Base-by-base conservation (phyloP, 2,329 filamentous ascomycete genomes). In the Fusarium liriodendri region DNA sequence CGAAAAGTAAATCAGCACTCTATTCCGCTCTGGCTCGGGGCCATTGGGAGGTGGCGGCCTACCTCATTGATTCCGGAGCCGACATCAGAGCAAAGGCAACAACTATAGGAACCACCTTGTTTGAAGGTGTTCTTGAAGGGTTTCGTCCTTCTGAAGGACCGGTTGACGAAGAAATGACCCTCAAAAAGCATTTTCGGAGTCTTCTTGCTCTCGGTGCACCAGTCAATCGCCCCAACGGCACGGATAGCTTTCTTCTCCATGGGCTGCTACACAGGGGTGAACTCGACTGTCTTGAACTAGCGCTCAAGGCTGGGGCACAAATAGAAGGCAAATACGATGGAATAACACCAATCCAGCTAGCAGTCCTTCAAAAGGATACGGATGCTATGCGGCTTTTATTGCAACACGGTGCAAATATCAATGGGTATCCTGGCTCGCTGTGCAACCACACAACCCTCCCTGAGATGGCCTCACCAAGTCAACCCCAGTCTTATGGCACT, bases 201-300 rank as follows among this genome's bases (percentile, higher is more conserved):
- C 4, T 58, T 4, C 16, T 25, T 20, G 3, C 0, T 16, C 20
- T 58, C 7, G 22, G 32, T 0, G 33, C 55, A 6, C 33, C 55
- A 18, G 9, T 58, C 29, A 29, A 40, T 38, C 55, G 55, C 1
- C 20, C 3, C 55, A 18, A 58, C 10, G 8, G 55, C 4, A 25
- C 55, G 27, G 2, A 0, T 0, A 27, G 16, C 4, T 37, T n/a
- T 29, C 33, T 58, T 35, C 16, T 40, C 4, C 57, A 42, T 3
- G 27, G 9, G 9, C 7, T 60, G 13, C 6, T 59, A 2, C 0
- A 2, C 16, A 1, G 0, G 4, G 4, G 5, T 18, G 11, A n/a
- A 20, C 10, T 20, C 1, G 33, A 27, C 6, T 38, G 20, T 25
- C 32, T 58, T 2, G 22, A 58, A 2, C 33, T 58, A 22, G 55